Evolutionary conservation across 2,329 filamentous ascomycete species (phyloP), one percentile per base, ranked within the genome.

Genomic region (Allantophomopsis lycopodina): DNA sequence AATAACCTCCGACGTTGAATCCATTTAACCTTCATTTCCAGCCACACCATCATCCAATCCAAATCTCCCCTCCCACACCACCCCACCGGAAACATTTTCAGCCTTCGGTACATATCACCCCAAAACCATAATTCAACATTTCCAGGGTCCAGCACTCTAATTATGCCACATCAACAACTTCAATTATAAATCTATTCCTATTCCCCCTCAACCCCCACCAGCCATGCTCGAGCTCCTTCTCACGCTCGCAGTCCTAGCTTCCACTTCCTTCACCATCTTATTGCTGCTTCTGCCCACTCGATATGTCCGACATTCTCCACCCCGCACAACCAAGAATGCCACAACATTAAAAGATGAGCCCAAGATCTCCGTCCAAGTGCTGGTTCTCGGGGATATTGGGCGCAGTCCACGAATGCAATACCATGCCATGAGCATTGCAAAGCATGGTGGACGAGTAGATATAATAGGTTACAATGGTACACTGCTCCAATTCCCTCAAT

Each of bases 321-420:
- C 49, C 7, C 49, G 48, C 28, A 42, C 30, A 10, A 48, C 49
- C 12, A 44, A 47, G 16, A 44, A 56, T 30, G 44, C 45, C 10
- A 31, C 35, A 44, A 36, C 34, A 39, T 28, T 28, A 8, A 40
- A 39, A 13, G 37, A 41, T 43, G 48, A 51, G 40, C 44, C 48
- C 48, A 61, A 68, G 42, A 60, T 64, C 30, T 71, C 68, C 1
- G 71, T 89, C 34, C 86, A 94, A 59, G 76, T 98, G 39, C 70
- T 98, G 13, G 91, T 98, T 14, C 72, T 98, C 20, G 91, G 91
- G 35, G 91, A 98, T 55, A 88, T 98, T 57, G 91, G 91, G 32
- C 77, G 88, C 35, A 96, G 89, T 56, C 91, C 91, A 37, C 85
- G 91, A 41, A 98, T 98, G 89, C 88, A 96, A 56, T 96, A 98